Conservation (phyloP, 495 filamentous ascomycete species). For the Staphylotrichum longicolle region DNA sequence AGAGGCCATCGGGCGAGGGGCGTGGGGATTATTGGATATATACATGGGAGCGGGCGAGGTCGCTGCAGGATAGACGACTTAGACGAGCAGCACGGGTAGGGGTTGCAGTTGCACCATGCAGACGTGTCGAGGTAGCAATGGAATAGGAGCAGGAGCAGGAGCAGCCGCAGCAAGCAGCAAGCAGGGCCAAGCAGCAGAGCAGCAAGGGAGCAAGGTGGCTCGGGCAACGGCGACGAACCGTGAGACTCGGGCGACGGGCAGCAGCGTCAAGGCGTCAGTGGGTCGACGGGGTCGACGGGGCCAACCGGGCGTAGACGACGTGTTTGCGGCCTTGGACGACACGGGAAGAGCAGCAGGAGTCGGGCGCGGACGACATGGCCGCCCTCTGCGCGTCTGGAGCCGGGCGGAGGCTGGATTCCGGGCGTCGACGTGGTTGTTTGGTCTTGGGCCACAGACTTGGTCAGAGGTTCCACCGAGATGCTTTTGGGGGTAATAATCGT, state of each 20-base stretch:
- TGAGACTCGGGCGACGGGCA: slow-evolving; percentile 11
- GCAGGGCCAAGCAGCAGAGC: slow-evolving; percentile 6
- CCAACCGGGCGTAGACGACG: slow-evolving; percentile 9
- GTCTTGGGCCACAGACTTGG: slow-evolving; percentile 13
- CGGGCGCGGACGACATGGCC: slow-evolving; percentile 18
- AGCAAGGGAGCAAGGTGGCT: too few species aligned
- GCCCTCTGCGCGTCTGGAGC: slow-evolving; percentile 9
- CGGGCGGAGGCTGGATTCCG: slow-evolving; percentile 9
- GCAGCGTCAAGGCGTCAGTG: slow-evolving; percentile 11
- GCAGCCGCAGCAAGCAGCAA: slow-evolving; percentile 7
- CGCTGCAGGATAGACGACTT: slow-evolving; percentile 20
- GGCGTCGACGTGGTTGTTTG: slow-evolving; percentile 30
- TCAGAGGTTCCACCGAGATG: slow-evolving; percentile 1
- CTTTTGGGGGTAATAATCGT: too few species aligned
- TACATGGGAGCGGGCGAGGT: slow-evolving; percentile 26
- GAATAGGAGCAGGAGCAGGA: slow-evolving; percentile 8
- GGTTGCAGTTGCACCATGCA: slow-evolving; percentile 34
- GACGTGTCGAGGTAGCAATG: slow-evolving; percentile 28
- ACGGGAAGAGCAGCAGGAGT: slow-evolving; percentile 19
- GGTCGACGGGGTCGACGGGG: slow-evolving; percentile 1
- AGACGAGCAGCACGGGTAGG: slow-evolving; percentile 22
- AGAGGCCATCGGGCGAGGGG: slow-evolving; percentile 20
- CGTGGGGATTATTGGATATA: slow-evolving; percentile 35
- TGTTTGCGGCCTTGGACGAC: slow-evolving; percentile 17
- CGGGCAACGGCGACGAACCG: not conserved